Conservation (phyloP, 768 basidiomycete genomes). For the Cystofilobasidium capitatum region DNA sequence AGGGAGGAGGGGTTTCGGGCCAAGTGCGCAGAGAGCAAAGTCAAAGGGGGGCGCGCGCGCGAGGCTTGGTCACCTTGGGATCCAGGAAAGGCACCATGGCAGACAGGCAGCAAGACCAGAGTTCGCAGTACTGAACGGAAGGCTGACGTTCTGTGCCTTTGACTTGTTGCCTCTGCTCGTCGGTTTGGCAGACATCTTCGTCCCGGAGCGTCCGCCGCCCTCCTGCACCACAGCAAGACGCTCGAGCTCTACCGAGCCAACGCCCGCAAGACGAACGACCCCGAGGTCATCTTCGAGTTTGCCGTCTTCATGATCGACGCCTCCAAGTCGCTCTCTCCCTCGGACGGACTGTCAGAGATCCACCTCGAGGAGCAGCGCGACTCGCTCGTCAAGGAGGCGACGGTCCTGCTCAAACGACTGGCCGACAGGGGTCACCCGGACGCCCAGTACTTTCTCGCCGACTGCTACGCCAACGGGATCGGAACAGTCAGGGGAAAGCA, state of each 20-base stretch:
- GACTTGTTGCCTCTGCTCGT: not conserved
- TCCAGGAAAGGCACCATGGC: not conserved
- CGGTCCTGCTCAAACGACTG: conserved; percentile 70
- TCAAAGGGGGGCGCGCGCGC: not conserved
- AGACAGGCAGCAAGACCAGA: not conserved
- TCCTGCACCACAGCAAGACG: conserved; percentile 90
- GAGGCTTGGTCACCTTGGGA: not conserved
- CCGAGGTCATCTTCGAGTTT: conserved; percentile 94
- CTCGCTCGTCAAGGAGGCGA: conserved; percentile 80
- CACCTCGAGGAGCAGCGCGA: conserved; percentile 44
- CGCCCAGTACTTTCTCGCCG: conserved; percentile 94
- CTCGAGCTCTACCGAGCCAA: conserved; percentile 95
- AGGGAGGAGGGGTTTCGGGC: not conserved
- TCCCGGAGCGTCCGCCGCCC: conserved; percentile 82
- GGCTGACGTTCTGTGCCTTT: not conserved
- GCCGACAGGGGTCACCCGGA: conserved; percentile 90
- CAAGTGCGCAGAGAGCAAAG: not conserved
- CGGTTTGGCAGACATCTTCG: conserved; percentile 52
- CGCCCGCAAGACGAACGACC: conserved; percentile 97
- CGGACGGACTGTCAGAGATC: conserved; percentile 20
- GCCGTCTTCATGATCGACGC: conserved; percentile 98
- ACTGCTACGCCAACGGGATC: conserved; percentile 97
- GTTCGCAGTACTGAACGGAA: not conserved
- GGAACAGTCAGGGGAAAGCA: conserved; percentile 80
- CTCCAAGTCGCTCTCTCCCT: conserved; percentile 58